These are phyloP conservation scores for Solanum paucissectum DNA, from an alignment of 257 asterid genomes.

Conservation along the genomic window DNA sequence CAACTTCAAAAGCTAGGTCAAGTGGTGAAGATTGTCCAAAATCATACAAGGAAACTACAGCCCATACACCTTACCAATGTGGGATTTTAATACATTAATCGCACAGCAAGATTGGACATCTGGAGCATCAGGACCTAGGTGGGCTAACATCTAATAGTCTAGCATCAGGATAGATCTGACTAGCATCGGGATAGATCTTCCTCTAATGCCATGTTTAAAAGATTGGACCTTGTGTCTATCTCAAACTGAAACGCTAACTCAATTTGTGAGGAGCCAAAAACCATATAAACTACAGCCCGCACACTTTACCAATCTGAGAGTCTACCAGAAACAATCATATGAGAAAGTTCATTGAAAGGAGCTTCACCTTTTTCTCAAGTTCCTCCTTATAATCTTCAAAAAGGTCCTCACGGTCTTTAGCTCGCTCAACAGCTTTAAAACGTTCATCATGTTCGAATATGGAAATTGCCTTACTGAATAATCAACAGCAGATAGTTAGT, in stretches of 20 bases:
- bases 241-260: background rate
- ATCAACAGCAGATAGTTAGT: constrained; percentile 8
- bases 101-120: background rate
- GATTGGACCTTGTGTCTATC: background rate
- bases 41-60: background rate
- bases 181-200: background rate
- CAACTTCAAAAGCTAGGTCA: background rate
- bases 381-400: constrained; percentile 63
- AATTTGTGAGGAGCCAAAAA: background rate
- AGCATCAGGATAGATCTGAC: background rate
- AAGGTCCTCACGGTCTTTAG: constrained; percentile 79
- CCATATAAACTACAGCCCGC: background rate
- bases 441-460: constrained; percentile 79
- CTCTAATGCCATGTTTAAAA: background rate
- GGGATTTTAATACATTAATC: background rate
- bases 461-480: constrained; percentile 60
- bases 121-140: background rate
- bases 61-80: background rate
- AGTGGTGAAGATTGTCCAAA: background rate
- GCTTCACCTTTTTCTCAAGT: constrained; percentile 65
- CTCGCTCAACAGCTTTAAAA: constrained; percentile 70
- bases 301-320: background rate
- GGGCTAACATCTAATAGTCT: background rate
- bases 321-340: background rate
- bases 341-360: background rate